Evolutionary conservation across 2,329 filamentous ascomycete genomes (phyloP).

Genomic region (Stagonosporopsis rhizophila): DNA sequence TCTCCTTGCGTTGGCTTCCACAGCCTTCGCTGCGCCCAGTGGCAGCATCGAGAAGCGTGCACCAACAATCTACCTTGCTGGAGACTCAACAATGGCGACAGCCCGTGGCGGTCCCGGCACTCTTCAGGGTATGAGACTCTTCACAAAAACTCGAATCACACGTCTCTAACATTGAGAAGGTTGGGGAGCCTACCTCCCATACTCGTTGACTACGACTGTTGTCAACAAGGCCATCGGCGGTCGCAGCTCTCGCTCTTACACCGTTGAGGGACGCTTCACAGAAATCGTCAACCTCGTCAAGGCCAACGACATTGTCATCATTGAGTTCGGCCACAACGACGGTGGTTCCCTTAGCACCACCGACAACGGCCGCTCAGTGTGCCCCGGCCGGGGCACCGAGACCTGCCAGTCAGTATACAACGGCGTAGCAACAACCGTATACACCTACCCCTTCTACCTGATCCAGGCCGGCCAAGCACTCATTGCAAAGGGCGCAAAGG

Average conservation of each 20-base stretch:
- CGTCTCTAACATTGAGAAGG: conserved; percentile 49
- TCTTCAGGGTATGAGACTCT: conserved; percentile 46
- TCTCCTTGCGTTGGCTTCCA: conserved; percentile 28
- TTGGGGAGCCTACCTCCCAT: conserved; percentile 68
- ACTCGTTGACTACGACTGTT: conserved; percentile 60
- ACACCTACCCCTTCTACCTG: conserved; percentile 68
- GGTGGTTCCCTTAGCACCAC: conserved; percentile 61
- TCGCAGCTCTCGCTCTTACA: conserved; percentile 71
- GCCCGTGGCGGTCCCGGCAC: conserved; percentile 51
- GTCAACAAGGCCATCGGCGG: conserved; percentile 72
- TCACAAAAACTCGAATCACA: not conserved
- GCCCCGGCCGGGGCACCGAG: conserved; percentile 61
- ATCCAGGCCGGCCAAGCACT: conserved; percentile 63
- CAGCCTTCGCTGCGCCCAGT: conserved; percentile 35
- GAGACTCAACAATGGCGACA: conserved; percentile 68
- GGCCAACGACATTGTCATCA: conserved; percentile 70
- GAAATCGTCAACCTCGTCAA: conserved; percentile 61
- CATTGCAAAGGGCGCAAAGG: conserved; percentile 63
- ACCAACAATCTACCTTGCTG: conserved; percentile 62
- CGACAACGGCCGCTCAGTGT: conserved; percentile 70
- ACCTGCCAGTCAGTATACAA: conserved; percentile 62
- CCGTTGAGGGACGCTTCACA: conserved; percentile 69
- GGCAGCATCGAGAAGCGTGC: conserved; percentile 36
- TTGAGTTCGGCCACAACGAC: conserved; percentile 78
- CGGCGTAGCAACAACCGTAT: conserved; percentile 61